phyloP scores from a whole-genome alignment of 352 stramenopile species.

The Globisporangium heterothallicum region DNA sequence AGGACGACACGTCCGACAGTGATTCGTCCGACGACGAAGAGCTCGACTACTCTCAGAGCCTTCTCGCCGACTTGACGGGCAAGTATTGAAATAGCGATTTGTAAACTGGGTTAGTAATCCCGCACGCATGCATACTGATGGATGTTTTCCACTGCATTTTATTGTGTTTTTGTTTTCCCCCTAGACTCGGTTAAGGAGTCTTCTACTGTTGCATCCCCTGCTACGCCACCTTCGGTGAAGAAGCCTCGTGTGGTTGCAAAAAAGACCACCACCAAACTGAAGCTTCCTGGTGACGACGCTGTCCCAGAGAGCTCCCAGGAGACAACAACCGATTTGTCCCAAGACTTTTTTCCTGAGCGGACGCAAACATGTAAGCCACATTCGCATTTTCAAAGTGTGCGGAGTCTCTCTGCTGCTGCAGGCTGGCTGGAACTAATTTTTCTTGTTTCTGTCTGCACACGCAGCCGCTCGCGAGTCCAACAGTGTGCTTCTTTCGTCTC shows the following conservation, averaged over 20 bases:
- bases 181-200: constrained; percentile 11
- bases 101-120: constrained; percentile 4
- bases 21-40: constrained; percentile 59
- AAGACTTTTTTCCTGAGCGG: constrained; percentile 44
- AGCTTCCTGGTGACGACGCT: constrained; percentile 14
- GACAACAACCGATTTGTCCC: constrained; percentile 20
- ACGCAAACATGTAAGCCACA: constrained; percentile 38
- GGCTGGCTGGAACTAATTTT: no score
- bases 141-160: neutral
- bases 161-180: neutral
- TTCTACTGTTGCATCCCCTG: neutral
- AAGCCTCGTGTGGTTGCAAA: constrained; percentile 5
- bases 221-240: neutral
- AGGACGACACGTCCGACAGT: constrained; percentile 17
- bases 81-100: constrained; percentile 21
- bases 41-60: constrained; percentile 69
- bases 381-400: neutral
- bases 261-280: constrained; percentile 5
- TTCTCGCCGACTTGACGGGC: constrained; percentile 70
- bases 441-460: neutral
- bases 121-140: constrained; percentile 6
- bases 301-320: constrained; percentile 34
- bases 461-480: constrained; percentile 46
- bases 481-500: constrained; percentile 49
- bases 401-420: no score